These are phyloP conservation scores for Spencermartinsiella europaea DNA, from an alignment of 805 yeast genomes.

Conservation along the genomic window DNA sequence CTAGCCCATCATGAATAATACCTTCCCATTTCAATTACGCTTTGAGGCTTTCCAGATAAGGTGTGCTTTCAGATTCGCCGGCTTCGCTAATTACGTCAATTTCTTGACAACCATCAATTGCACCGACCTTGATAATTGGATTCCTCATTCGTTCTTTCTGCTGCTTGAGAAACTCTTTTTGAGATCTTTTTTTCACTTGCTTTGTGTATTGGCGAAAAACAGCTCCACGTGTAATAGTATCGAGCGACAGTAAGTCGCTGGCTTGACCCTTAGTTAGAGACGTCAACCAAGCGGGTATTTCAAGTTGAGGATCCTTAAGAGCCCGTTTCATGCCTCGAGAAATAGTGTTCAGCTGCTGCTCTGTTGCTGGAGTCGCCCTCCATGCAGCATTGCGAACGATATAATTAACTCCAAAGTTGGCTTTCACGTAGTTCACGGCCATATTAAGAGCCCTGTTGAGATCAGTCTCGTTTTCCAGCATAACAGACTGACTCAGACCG, in stretches of 20 bases:
- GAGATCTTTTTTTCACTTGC: background rate
- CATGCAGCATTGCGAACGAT: slow-evolving; percentile 11
- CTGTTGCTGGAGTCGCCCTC: slow-evolving; percentile 7
- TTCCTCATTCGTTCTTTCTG: background rate
- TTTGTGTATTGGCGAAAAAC: background rate
- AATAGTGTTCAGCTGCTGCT: background rate
- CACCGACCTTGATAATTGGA: background rate
- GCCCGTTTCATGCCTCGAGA: background rate
- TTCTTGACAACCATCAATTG: background rate
- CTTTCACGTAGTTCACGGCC: slow-evolving; percentile 11
- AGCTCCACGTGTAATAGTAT: background rate
- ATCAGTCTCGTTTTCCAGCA: slow-evolving; percentile 2
- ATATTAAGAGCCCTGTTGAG: slow-evolving; percentile 14
- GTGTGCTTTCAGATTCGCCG: background rate
- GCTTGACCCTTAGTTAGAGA: slow-evolving; percentile 2
- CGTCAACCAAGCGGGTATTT: background rate
- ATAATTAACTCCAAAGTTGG: slow-evolving; percentile 1
- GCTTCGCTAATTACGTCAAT: background rate
- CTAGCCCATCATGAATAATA: no score
- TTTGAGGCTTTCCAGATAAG: no score
- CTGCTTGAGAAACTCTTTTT: background rate
- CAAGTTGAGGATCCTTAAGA: background rate
- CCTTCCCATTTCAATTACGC: background rate
- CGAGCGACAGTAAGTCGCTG: background rate
- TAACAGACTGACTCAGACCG: background rate